These are phyloP conservation scores for Mycena galopus DNA, from an alignment of 768 basidiomycete genomes.

Conservation along the genomic window DNA sequence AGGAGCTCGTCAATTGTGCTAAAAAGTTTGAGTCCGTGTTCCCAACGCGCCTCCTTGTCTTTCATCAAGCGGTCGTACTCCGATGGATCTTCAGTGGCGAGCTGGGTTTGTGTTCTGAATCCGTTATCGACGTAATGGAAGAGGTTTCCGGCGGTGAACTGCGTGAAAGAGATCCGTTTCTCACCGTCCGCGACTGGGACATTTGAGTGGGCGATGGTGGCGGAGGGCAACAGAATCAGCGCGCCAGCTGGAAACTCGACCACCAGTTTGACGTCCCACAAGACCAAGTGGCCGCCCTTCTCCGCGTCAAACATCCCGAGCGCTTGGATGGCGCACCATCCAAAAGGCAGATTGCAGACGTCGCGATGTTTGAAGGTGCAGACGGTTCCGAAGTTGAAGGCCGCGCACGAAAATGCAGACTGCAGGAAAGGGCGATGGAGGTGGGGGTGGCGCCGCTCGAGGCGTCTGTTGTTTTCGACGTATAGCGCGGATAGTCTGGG, in stretches of 20 bases:
- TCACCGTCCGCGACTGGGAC: background rate
- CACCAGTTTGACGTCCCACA: background rate
- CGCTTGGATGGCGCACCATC: background rate
- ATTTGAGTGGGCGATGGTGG: background rate
- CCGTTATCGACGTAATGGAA: background rate
- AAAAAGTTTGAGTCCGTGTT: background rate
- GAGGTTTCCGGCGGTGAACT: background rate
- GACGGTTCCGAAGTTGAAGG: conserved; percentile 1
- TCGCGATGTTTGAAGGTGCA: background rate
- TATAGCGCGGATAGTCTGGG: background rate
- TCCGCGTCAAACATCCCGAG: background rate
- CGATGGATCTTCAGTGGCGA: too few relatives aligned
- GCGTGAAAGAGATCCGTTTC: background rate
- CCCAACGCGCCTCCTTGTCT: background rate
- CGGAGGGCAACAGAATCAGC: background rate
- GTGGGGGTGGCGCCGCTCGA: background rate
- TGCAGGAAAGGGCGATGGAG: background rate
- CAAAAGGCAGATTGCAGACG: background rate
- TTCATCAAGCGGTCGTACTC: background rate
- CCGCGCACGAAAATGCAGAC: background rate
- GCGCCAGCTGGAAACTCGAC: background rate
- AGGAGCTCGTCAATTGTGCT: background rate
- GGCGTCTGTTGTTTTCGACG: background rate
- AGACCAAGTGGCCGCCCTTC: background rate
- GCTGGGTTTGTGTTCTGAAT: background rate